phyloP scores from a whole-genome alignment of 208 protist species.

The Strigomonas culicis region DNA sequence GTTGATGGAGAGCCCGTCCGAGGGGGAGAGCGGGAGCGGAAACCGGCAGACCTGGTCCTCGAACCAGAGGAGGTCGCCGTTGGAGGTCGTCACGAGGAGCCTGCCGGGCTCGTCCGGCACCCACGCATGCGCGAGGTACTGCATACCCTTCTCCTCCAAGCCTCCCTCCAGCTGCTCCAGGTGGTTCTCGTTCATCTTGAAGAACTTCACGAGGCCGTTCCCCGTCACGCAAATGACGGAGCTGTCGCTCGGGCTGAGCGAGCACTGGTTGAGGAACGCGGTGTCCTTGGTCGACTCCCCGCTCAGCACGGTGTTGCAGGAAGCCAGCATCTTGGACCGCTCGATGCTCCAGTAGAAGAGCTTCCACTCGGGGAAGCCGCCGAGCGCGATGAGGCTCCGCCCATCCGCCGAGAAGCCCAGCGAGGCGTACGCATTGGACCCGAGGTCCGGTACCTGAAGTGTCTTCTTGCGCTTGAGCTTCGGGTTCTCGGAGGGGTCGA shows the following conservation, averaged over 20 bases:
- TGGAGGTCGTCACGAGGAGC: conserved; percentile 91
- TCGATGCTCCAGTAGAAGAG: conserved; percentile 93
- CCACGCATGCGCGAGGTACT: conserved; percentile 94
- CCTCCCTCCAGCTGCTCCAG: conserved; percentile 57
- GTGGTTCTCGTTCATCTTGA: conserved; percentile 69
- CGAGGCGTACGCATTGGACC: conserved; percentile 84
- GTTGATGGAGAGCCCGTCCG: conserved; percentile 89
- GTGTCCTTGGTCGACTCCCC: conserved; percentile 36
- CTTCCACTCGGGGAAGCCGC: conserved; percentile 92
- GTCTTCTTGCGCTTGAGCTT: conserved; percentile 82
- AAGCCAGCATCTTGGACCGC: conserved; percentile 76
- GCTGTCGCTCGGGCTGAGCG: conserved; percentile 87
- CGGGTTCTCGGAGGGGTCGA: conserved; percentile 75
- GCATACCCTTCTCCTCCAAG: conserved; percentile 66
- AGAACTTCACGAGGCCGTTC: conserved; percentile 87
- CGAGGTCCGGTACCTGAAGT: conserved; percentile 78
- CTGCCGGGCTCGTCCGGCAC: conserved; percentile 75
- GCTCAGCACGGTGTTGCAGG: conserved; percentile 50
- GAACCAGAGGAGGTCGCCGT: conserved; percentile 94
- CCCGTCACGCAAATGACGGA: conserved; percentile 92
- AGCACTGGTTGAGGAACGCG: conserved; percentile 84
- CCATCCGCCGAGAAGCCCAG: conserved; percentile 91
- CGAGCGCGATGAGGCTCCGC: conserved; percentile 81
- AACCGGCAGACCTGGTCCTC: conserved; percentile 87
- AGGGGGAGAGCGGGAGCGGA: conserved; percentile 81